Evolutionary conservation across 306 rosid species (phyloP).

Genomic region (Cercis canadensis): DNA sequence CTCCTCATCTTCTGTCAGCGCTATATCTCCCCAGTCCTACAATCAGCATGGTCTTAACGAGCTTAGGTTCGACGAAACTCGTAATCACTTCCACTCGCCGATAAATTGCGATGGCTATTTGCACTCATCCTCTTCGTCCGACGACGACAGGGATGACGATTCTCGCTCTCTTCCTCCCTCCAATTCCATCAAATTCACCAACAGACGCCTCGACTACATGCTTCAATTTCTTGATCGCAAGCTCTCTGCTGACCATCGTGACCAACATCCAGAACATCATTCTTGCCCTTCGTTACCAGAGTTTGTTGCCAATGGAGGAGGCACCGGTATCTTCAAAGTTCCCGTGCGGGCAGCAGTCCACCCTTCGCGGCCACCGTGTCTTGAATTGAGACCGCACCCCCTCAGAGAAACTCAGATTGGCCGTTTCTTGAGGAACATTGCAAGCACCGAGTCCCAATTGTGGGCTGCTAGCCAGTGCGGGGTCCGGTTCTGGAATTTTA

Average conservation of each 20-base stretch:
- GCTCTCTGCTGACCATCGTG: constrained; percentile 46
- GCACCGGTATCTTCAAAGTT: constrained; percentile 62
- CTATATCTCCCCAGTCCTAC: constrained; percentile 15
- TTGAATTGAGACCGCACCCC: constrained; percentile 84
- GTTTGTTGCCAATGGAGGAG: constrained; percentile 78
- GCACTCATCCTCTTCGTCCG: constrained; percentile 48
- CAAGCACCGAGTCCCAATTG: constrained; percentile 60
- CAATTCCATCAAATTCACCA: constrained; percentile 65
- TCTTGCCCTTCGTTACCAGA: constrained; percentile 54
- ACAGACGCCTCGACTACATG: constrained; percentile 82
- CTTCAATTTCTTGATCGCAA: constrained; percentile 91
- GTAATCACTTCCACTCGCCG: constrained; percentile 19
- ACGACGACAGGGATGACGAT: constrained; percentile 52
- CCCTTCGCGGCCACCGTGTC: constrained; percentile 79
- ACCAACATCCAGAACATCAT: constrained; percentile 3
- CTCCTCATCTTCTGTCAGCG: constrained; percentile 16
- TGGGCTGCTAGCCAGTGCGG: constrained; percentile 87
- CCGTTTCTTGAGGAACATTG: constrained; percentile 69
- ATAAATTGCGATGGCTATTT: constrained; percentile 15
- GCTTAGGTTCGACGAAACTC: constrained; percentile 26
- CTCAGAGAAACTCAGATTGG: constrained; percentile 88
- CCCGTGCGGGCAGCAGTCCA: constrained; percentile 74
- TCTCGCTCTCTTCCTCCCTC: constrained; percentile 46
- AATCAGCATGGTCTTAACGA: constrained; percentile 32
- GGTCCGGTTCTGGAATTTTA: constrained; percentile 70